Evolutionary conservation across 768 basidiomycete species (phyloP), one percentile per base, ranked within the genome.

Genomic region (Hysterangium stoloniferum): DNA sequence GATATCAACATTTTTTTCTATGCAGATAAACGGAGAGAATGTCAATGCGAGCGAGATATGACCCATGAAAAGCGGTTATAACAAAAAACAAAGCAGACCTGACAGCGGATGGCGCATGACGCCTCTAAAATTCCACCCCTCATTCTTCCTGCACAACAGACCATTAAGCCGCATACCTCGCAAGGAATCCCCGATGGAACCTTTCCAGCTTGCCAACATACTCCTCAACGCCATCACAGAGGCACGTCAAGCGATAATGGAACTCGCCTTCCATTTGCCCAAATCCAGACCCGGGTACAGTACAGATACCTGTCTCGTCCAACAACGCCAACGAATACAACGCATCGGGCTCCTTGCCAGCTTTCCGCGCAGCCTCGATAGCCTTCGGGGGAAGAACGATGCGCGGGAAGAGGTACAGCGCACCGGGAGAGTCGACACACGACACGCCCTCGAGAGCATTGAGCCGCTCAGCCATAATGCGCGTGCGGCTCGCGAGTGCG

Each of bases 211-310:
- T 84, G 29, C 75, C 74, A 7, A 95, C 86, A 62, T 93, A 97
- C 59, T 93, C 91, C 38, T 95, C 94, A 15, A 91, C 89, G 34
- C 90, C 91, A 2, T 92, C 93, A 60, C 93, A 96, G 57, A 98
- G 69, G 59, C 95, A 96, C 6, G 96, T 99, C 64, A 97, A 68
- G 31, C 95, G 72, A 63, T 96, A 85, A 67, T 99, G 95, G 68
- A 81, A 83, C 61, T 93, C 85, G 22, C 86, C 91, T 44, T 86
- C 82, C 67, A 76, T 84, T 71, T 97, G 94, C 4, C 94, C 94
- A 64, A 99, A 99, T 1, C 95, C 95, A 42, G 82, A 84, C 0
- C 95, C 95, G 4, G 93, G 89, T 4, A 97, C 88, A 19, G 88
- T 87, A 60, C 93, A 96, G 56, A 98, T 96, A 4, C 92, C 92